A percentile compares a stretch with the other conserved stretches of the same genome.
Conservation (phyloP, 2,329 filamentous ascomycete species). For the Sclerotinia glacialis region DNA sequence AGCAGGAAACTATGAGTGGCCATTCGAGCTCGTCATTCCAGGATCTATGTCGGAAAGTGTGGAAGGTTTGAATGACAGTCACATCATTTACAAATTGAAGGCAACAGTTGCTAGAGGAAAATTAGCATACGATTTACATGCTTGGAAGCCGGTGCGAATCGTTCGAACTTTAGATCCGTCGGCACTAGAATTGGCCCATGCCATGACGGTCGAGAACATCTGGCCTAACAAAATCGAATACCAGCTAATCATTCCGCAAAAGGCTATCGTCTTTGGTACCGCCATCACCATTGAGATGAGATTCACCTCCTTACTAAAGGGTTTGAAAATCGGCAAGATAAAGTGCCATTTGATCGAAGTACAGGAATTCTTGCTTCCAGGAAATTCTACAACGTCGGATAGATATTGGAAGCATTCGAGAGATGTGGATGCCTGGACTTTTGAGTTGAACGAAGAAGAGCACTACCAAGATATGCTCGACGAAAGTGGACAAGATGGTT, state of each 20-base stretch:
- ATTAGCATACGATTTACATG: slow-evolving; percentile 80
- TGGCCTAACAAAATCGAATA: slow-evolving; percentile 99
- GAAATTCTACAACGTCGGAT: slow-evolving; percentile 46
- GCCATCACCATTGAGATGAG: slow-evolving; percentile 79
- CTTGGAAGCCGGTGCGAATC: slow-evolving; percentile 74
- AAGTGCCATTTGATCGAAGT: slow-evolving; percentile 77
- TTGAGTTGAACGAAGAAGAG: slow-evolving; percentile 54
- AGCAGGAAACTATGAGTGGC: slow-evolving; percentile 80
- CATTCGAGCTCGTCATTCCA: slow-evolving; percentile 71
- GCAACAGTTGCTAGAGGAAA: slow-evolving; percentile 85
- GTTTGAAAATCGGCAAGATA: slow-evolving; percentile 79
- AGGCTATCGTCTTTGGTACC: slow-evolving; percentile 93
- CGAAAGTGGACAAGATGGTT: slow-evolving; percentile 65
- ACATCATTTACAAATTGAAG: slow-evolving; percentile 86
- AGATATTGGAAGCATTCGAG: slow-evolving; percentile 62
- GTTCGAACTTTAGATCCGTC: slow-evolving; percentile 74
- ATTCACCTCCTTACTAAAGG: slow-evolving; percentile 85
- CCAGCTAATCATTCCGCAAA: slow-evolving; percentile 87
- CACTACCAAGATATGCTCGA: slow-evolving; percentile 69
- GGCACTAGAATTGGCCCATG: slow-evolving; percentile 75
- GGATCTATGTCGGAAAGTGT: slow-evolving; percentile 79
- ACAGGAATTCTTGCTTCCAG: slow-evolving; percentile 62
- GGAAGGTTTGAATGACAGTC: slow-evolving; percentile 82
- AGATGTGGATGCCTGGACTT: slow-evolving; percentile 59
- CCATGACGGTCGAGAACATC: slow-evolving; percentile 94